phyloP scores from a whole-genome alignment of 805 yeast species.

The Wickerhamomyces queroliae region DNA sequence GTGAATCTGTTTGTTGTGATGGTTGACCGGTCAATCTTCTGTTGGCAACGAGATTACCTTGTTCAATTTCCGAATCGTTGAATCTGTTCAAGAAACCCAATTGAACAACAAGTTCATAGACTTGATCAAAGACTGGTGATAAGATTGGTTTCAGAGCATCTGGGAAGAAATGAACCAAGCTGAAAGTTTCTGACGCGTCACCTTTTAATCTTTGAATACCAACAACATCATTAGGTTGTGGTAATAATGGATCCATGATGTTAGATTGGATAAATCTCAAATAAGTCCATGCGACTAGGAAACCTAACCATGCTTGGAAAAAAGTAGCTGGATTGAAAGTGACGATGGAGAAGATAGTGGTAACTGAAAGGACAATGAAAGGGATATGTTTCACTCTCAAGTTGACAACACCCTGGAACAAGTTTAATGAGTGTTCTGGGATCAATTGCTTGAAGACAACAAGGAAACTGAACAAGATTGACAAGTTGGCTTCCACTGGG shows the following conservation, averaged over 20 bases:
- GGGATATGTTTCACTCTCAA: conserved; percentile 63
- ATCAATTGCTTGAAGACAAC: conserved; percentile 63
- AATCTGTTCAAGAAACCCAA: conserved; percentile 55
- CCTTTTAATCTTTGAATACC: conserved; percentile 45
- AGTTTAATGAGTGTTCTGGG: conserved; percentile 51
- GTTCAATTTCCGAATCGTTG: conserved; percentile 63
- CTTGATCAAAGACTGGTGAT: conserved; percentile 40
- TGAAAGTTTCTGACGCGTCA: conserved; percentile 88
- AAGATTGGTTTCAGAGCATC: conserved; percentile 45
- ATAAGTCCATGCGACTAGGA: conserved; percentile 68
- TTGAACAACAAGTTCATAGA: conserved; percentile 32
- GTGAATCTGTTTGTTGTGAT: conserved; percentile 25
- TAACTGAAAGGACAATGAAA: conserved; percentile 30
- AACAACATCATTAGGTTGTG: conserved; percentile 28
- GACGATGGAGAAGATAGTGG: conserved; percentile 24
- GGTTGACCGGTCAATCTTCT: conserved; percentile 36
- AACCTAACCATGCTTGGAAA: conserved; percentile 51
- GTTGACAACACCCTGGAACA: conserved; percentile 40
- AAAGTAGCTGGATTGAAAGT: conserved; percentile 39
- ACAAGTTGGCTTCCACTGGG: conserved; percentile 47
- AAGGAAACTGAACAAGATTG: conserved; percentile 50
- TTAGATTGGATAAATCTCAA: conserved; percentile 70
- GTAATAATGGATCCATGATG: conserved; percentile 48
- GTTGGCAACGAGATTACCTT: conserved; percentile 66
- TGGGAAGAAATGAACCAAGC: conserved; percentile 82